phyloP scores from a whole-genome alignment of 768 basidiomycete species.

The Kwoniella mangroviensis region DNA sequence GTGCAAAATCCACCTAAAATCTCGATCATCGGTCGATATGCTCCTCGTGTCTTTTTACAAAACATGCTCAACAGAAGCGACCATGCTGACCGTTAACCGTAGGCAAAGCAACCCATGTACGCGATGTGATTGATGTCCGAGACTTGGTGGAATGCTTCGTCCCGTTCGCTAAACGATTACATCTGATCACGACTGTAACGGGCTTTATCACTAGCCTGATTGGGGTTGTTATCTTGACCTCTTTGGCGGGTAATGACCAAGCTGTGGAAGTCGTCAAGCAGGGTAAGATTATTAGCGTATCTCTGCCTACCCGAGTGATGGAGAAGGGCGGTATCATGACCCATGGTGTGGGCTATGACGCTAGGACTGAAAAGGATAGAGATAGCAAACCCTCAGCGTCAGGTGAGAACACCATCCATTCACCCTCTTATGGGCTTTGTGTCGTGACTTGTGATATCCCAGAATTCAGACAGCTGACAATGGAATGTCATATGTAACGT shows the following conservation, averaged over 20 bases:
- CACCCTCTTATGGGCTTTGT: too few species aligned
- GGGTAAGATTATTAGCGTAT: not conserved
- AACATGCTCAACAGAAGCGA: too few species aligned
- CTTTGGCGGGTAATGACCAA: not conserved
- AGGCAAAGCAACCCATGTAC: slow-evolving; percentile 46
- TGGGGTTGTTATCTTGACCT: slow-evolving; percentile 13
- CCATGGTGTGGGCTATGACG: too few species aligned
- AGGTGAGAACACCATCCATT: too few species aligned
- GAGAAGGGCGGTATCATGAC: too few species aligned
- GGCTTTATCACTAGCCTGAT: slow-evolving; percentile 32
- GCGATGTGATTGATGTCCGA: slow-evolving; percentile 44
- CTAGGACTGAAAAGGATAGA: not conserved
- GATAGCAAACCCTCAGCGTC: not conserved
- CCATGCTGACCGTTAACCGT: not conserved
- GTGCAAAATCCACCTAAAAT: not conserved
- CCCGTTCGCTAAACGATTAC: slow-evolving; percentile 41
- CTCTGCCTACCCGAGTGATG: not conserved
- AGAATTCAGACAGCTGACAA: too few species aligned
- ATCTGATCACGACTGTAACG: slow-evolving; percentile 33
- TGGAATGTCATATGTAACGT: not conserved
- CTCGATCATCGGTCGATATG: not conserved
- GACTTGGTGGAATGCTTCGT: slow-evolving; percentile 46
- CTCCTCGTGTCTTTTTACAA: too few species aligned
- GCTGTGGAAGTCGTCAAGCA: not conserved
- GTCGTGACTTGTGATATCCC: too few species aligned